Percentiles rank a stretch among this genome's conserved stretches.
These are phyloP conservation scores for Inga leiocalycina DNA, from an alignment of 306 rosid genomes.

Conservation along the genomic window DNA sequence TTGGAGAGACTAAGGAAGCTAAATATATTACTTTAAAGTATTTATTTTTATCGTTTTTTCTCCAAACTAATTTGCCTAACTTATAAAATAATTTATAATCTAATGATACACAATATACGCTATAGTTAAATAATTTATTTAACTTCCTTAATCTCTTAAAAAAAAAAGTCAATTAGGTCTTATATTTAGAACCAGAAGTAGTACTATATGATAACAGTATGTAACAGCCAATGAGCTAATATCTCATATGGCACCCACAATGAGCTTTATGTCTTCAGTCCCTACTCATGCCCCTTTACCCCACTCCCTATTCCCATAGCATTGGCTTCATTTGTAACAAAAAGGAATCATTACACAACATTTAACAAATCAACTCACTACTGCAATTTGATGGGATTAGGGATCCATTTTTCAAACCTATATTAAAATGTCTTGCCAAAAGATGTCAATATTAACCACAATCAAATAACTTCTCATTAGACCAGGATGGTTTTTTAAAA, in stretches of 20 bases:
- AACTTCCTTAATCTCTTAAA: too few species aligned
- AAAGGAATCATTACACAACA: background rate
- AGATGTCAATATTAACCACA: background rate
- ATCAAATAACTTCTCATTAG: background rate
- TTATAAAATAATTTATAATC: too few species aligned
- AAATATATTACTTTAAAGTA: too few species aligned
- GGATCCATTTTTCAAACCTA: background rate
- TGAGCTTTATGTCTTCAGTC: background rate
- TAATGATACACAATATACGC: too few species aligned
- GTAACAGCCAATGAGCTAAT: background rate
- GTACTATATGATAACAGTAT: conserved; percentile 1
- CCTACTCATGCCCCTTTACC: background rate
- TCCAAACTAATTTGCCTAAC: too few species aligned
- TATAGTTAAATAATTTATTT: too few species aligned
- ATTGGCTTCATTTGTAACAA: background rate
- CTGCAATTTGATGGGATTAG: background rate
- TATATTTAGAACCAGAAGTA: too few species aligned
- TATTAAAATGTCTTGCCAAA: background rate
- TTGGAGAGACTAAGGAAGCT: too few species aligned
- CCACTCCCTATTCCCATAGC: background rate
- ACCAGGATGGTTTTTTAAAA: background rate
- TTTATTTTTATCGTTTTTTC: too few species aligned
- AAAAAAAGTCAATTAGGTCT: too few species aligned
- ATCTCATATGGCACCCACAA: background rate
- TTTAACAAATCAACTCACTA: background rate